phyloP scores from a whole-genome alignment of 139 green algal species.

The Dunaliella primolecta region DNA sequence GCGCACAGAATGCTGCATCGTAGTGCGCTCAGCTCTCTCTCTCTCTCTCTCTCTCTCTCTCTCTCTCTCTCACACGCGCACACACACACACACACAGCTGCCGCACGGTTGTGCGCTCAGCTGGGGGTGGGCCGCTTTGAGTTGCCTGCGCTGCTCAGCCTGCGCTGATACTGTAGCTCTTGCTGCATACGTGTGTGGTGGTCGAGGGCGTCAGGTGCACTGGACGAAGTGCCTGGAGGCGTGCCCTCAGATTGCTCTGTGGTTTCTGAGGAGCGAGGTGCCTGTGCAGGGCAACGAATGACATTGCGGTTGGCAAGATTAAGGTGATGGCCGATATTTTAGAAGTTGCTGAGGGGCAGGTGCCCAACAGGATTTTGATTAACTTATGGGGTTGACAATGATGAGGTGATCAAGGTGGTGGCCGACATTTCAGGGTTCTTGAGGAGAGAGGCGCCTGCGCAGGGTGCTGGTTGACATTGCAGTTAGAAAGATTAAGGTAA shows the following conservation, averaged over 20 bases:
- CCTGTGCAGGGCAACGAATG: no score
- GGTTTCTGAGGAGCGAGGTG: neutral
- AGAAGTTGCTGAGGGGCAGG: no score
- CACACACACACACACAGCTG: neutral
- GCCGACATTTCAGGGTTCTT: neutral
- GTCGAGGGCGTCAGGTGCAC: neutral
- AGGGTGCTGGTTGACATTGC: no score
- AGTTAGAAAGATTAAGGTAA: no score
- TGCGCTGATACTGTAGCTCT: neutral
- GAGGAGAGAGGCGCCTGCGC: no score
- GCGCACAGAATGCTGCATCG: neutral
- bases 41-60: neutral
- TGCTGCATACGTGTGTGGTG: neutral
- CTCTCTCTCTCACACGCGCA: neutral
- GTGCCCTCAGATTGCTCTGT: neutral
- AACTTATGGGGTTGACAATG: neutral
- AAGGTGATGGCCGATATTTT: no score
- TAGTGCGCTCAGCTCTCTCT: neutral
- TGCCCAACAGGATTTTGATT: neutral
- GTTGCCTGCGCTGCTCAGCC: neutral
- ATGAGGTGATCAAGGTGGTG: neutral
- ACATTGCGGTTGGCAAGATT: no score
- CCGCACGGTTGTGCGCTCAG: neutral
- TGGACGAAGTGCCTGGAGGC: neutral
- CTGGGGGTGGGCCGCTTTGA: neutral